Base-by-base conservation (phyloP, 768 basidiomycete species). In the Pleurotus ostreatus region DNA sequence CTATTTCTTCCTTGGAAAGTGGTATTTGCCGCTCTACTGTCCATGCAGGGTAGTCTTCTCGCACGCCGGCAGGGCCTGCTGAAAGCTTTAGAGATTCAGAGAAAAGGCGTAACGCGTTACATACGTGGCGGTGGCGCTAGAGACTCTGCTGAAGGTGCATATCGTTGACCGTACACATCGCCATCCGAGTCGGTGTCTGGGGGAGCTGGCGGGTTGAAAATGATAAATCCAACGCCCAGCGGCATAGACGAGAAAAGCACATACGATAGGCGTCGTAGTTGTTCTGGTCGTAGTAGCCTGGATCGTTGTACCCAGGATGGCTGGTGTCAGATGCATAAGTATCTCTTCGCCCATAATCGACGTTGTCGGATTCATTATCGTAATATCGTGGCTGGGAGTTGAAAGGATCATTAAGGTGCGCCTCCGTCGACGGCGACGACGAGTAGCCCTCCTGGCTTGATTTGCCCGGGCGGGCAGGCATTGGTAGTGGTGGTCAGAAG, bases 1-100 rank as follows among this genome's bases (percentile, higher is more conserved):
- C 96, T 55, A 98, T 98, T 76, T 98, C 97, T 71, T 99, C 97
- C 77, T 98, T 98, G 16, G 94, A 95, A 12, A 99, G 77, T n/a
- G 96, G 96, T 59, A 98, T 97, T 62, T 90, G 86, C 12, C 91
- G 86, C 51, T 98, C 97, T 40, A 85, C 71, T 8, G 85, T 86
- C 97, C 97, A 99, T 1, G 96, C 94, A 0, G 96, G 91, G 67
- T 98, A 98, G 39, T 93, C 85, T 63, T 98, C 94, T 46, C 85
- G 82, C 41, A 74, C 80, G 54, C 83, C 83, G 26, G 76, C 71
- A 2, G 80, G 70, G 11, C 77, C 75, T 38, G 71, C 71, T 58
- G 85, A 83, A 55, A 92, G 90, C 59, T 9, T 79, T 74, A 25
- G 13, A 26, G 51, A 23, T 40, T 4, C 12, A 9, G 51, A 39